phyloP scores from a whole-genome alignment of 2,329 filamentous ascomycete species.

The Venturia pyrina region DNA sequence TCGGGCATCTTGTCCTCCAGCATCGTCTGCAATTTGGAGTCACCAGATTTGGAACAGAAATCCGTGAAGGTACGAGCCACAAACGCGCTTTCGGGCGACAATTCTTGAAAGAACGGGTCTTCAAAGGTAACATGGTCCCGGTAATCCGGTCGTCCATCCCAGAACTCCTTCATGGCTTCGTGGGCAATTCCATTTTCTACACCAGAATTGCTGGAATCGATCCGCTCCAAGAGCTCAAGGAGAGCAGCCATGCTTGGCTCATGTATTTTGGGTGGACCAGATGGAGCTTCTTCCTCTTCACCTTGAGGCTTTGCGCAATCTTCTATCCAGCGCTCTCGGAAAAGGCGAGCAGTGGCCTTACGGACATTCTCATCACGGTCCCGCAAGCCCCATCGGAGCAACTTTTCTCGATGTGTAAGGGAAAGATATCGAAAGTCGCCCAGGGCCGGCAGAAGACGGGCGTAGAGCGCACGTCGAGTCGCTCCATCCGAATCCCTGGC shows the following conservation, averaged over 20 bases:
- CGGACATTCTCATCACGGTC: constrained; percentile 91
- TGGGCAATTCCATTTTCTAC: constrained; percentile 82
- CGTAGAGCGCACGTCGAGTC: constrained; percentile 78
- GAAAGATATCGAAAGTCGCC: constrained; percentile 93
- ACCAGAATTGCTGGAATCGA: constrained; percentile 85
- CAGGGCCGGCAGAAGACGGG: constrained; percentile 72
- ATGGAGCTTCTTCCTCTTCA: constrained; percentile 39
- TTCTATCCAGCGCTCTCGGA: constrained; percentile 95
- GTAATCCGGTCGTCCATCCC: constrained; percentile 83
- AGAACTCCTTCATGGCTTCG: constrained; percentile 92
- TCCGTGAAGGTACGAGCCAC: constrained; percentile 89
- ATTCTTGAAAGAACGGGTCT: constrained; percentile 68
- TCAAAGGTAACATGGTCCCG: constrained; percentile 62
- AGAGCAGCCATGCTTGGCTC: constrained; percentile 63
- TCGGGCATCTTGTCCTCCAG: constrained; percentile 92
- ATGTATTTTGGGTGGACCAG: constrained; percentile 30
- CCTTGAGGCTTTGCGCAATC: constrained; percentile 59
- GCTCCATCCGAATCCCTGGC: constrained; percentile 80
- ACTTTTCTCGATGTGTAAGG: constrained; percentile 87
- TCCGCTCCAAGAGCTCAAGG: constrained; percentile 82
- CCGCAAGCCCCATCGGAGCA: constrained; percentile 86
- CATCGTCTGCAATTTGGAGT: constrained; percentile 63
- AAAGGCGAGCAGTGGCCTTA: constrained; percentile 81
- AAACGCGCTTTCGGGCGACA: constrained; percentile 80
- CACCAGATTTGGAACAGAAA: constrained; percentile 68